phyloP scores from a whole-genome alignment of 1,139 yeast genomes.

The Yarrowia galli region DNA sequence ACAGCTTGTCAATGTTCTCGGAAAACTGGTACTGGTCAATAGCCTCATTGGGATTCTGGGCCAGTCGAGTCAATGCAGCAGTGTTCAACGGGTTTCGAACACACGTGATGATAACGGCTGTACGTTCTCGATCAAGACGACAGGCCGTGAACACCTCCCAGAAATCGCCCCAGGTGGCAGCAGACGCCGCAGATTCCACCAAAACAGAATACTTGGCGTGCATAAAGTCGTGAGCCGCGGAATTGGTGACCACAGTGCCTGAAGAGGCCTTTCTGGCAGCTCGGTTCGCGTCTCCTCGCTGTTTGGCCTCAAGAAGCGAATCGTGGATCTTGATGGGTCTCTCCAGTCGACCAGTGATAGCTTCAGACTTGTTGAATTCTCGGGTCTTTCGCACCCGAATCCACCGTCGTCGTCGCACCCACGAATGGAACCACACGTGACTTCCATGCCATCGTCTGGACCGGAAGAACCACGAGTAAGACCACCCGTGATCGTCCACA shows the following conservation, averaged over 20 bases:
- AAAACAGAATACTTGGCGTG: slow-evolving; percentile 29
- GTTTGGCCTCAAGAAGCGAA: slow-evolving; percentile 19
- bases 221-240: slow-evolving; percentile 19
- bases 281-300: slow-evolving; percentile 11
- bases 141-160: slow-evolving; percentile 39
- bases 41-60: slow-evolving; percentile 24
- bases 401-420: slow-evolving; percentile 55
- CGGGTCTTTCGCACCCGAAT: slow-evolving; percentile 49
- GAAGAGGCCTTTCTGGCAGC: slow-evolving; percentile 7
- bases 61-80: background rate
- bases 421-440: slow-evolving; percentile 53
- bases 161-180: slow-evolving; percentile 29
- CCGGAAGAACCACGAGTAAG: slow-evolving; percentile 58
- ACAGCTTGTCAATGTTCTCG: slow-evolving; percentile 27
- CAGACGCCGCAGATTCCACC: slow-evolving; percentile 12
- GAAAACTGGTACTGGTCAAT: slow-evolving; percentile 36
- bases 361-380: slow-evolving; percentile 21
- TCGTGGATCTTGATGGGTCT: slow-evolving; percentile 26
- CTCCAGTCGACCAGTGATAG: slow-evolving; percentile 36
- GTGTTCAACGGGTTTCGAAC: slow-evolving; percentile 6
- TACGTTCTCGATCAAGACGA: slow-evolving; percentile 45
- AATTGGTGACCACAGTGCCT: background rate
- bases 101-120: slow-evolving; percentile 21
- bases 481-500: slow-evolving; percentile 83
- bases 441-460: slow-evolving; percentile 53